These are phyloP conservation scores for Trichophyton schoenleinii DNA, from an alignment of 2,329 filamentous ascomycete species.

Conservation along the genomic window DNA sequence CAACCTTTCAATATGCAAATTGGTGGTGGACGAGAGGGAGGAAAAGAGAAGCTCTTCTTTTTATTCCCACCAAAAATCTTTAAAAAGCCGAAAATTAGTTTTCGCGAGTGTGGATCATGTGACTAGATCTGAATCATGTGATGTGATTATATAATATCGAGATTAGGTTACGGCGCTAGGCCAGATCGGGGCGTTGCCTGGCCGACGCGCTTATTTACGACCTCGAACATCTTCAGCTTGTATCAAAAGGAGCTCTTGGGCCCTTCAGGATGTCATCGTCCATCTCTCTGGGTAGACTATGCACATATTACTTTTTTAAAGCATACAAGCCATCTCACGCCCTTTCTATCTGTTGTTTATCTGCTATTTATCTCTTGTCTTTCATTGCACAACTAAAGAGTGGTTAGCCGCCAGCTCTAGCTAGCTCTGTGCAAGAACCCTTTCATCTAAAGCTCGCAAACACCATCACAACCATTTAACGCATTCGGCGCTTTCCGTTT, in stretches of 20 bases:
- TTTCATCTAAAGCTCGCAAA: not conserved
- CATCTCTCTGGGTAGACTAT: not conserved
- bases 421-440: not conserved
- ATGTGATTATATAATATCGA: not conserved
- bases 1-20: slow-evolving; percentile 36
- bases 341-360: not conserved
- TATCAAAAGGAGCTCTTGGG: not conserved
- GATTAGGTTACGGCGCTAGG: slow-evolving; percentile 7
- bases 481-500: not conserved
- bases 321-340: not conserved
- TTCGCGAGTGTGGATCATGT: slow-evolving; percentile 27
- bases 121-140: not conserved
- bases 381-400: not conserved
- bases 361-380: not conserved
- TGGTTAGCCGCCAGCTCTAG: not conserved
- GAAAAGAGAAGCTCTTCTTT: slow-evolving; percentile 8
- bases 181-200: slow-evolving; percentile 12
- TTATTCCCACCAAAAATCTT: not conserved
- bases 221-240: not conserved
- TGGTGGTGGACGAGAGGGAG: slow-evolving; percentile 20
- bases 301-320: slow-evolving; percentile 2
- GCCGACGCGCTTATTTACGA: slow-evolving; percentile 13
- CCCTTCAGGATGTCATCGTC: not conserved
- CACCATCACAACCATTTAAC: not conserved
- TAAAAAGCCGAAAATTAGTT: not conserved